A percentile compares a stretch with the other conserved stretches of the same genome.
Conservation (phyloP, 1,284 basidiomycete genomes). For the Ceratobasidium sp. region DNA sequence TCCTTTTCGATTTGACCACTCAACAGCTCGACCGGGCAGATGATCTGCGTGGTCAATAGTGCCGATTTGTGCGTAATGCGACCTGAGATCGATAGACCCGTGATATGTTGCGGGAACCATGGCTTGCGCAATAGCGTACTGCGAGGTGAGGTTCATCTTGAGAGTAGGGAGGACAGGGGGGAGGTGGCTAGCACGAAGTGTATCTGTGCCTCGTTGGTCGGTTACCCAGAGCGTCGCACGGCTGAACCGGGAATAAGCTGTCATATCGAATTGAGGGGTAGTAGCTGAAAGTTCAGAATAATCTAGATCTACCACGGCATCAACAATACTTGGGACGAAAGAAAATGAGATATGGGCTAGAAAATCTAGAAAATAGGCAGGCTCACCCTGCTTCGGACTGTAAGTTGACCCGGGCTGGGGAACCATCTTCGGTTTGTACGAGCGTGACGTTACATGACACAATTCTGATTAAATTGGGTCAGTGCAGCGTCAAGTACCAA, state of each 20-base stretch:
- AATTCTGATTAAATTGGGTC: not conserved
- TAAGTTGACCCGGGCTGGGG: not conserved
- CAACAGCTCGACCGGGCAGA: not conserved
- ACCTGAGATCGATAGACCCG: not conserved
- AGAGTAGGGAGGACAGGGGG: not conserved
- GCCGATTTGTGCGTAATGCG: not conserved
- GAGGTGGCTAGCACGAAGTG: not conserved
- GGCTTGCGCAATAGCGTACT: conserved; percentile 3
- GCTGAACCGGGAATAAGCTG: not conserved
- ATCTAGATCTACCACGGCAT: too few relatives aligned
- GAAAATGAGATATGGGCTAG: too few relatives aligned
- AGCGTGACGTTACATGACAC: conserved; percentile 9
- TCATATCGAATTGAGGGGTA: not conserved
- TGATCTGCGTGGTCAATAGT: not conserved
- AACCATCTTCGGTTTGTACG: not conserved
- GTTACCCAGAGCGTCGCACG: not conserved
- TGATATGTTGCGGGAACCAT: conserved; percentile 4
- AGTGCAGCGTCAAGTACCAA: too few relatives aligned
- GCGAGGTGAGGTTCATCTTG: conserved; percentile 1
- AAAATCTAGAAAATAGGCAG: too few relatives aligned
- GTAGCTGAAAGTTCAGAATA: not conserved
- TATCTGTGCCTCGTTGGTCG: not conserved
- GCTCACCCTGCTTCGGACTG: not conserved
- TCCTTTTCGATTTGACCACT: not conserved
- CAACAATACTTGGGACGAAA: not conserved